Conservation (phyloP, 805 yeast species). For the Priceomyces carsonii region DNA sequence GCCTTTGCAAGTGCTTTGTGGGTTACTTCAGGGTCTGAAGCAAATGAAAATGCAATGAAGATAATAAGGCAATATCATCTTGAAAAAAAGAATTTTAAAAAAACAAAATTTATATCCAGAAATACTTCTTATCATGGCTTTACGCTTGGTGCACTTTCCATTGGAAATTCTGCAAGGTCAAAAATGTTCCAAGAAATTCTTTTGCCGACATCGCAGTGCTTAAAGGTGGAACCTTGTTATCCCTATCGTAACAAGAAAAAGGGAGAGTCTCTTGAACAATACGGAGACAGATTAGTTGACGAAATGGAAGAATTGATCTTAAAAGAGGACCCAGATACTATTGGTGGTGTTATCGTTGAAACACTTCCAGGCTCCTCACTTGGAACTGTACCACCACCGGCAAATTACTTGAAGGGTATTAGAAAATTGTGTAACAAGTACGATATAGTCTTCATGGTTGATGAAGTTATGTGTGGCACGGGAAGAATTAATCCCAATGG, state of each 20-base stretch:
- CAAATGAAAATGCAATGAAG: conserved; percentile 30
- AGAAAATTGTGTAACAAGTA: conserved; percentile 32
- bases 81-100: conserved; percentile 24
- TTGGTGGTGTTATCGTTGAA: conserved; percentile 27
- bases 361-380: conserved; percentile 29
- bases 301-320: conserved; percentile 23
- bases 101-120: conserved; percentile 25
- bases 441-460: conserved; percentile 29
- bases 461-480: conserved; percentile 40
- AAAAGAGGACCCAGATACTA: conserved; percentile 27
- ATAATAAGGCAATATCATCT: conserved; percentile 25
- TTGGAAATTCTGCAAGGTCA: conserved; percentile 19
- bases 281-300: conserved; percentile 20
- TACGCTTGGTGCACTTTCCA: conserved; percentile 26
- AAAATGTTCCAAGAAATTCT: conserved; percentile 22
- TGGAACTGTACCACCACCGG: conserved; percentile 28
- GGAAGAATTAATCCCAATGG: conserved; percentile 29
- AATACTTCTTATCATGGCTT: conserved; percentile 30
- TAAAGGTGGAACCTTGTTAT: conserved; percentile 22
- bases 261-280: conserved; percentile 21
- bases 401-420: conserved; percentile 26
- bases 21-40: conserved; percentile 33
- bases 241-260: conserved; percentile 30
- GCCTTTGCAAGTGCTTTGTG: conserved; percentile 44
- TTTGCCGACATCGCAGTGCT: conserved; percentile 16